A percentile compares a stretch with the other conserved stretches of the same genome.
Conservation (phyloP, 176 grass and related monocot species). For the Rhynchospora breviuscula region DNA sequence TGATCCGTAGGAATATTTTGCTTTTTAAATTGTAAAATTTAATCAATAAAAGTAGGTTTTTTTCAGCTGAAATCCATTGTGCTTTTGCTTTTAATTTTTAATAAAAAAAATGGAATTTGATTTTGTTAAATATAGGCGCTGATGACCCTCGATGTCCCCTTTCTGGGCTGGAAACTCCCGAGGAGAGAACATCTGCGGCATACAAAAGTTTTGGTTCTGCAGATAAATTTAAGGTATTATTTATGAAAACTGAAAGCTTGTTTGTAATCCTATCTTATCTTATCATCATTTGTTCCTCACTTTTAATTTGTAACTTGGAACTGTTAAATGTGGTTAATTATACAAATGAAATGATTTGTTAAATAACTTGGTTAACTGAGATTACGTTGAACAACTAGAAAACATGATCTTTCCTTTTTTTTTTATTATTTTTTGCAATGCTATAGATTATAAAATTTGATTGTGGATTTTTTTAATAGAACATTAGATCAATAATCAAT, state of each 20-base stretch:
- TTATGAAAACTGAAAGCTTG: background rate
- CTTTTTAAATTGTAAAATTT: background rate
- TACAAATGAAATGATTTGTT: constrained; percentile 2
- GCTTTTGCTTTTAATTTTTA: background rate
- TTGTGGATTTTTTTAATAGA: background rate
- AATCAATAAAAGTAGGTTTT: background rate
- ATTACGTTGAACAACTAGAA: background rate
- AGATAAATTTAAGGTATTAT: constrained; percentile 62
- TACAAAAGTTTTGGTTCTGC: constrained; percentile 29
- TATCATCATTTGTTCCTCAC: background rate
- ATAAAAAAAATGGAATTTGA: background rate
- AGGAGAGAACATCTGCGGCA: constrained; percentile 32
- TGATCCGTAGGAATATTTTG: background rate
- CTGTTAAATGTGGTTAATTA: background rate
- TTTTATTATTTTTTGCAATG: background rate
- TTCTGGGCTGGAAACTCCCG: constrained; percentile 41
- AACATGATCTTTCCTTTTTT: background rate
- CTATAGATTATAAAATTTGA: background rate
- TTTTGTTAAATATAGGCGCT: constrained; percentile 37
- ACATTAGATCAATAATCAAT: background rate
- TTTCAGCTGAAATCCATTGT: background rate
- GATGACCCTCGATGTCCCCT: constrained; percentile 74
- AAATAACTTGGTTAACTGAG: background rate
- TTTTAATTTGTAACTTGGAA: background rate
- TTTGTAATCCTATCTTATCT: background rate